Conservation (phyloP, 2,329 filamentous ascomycete genomes). For the Botryotinia calthae region DNA sequence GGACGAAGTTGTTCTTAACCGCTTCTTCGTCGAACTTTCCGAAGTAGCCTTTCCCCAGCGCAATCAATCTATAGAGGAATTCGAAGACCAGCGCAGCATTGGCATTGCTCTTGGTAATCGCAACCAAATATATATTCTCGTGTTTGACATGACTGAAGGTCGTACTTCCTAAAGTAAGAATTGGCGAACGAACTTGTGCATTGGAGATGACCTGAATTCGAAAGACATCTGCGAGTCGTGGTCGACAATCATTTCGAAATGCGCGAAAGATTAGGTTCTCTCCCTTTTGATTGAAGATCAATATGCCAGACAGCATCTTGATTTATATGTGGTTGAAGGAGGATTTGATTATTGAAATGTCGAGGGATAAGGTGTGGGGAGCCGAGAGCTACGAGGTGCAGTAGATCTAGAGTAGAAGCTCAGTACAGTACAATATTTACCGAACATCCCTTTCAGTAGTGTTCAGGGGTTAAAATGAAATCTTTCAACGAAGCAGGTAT, state of each 20-base stretch:
- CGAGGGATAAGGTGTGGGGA: slow-evolving; percentile 20
- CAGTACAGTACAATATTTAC: slow-evolving; percentile 6
- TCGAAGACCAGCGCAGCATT: slow-evolving; percentile 98
- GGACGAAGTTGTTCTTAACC: slow-evolving; percentile 99
- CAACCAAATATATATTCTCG: slow-evolving; percentile 97
- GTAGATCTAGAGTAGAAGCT: background rate
- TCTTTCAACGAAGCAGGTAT: background rate
- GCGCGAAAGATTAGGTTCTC: slow-evolving; percentile 99
- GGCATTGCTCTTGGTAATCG: slow-evolving; percentile 97
- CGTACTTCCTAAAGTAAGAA: slow-evolving; percentile 93
- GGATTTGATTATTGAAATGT: slow-evolving; percentile 15
- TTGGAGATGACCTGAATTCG: slow-evolving; percentile 99
- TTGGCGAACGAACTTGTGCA: slow-evolving; percentile 93
- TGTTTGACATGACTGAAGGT: slow-evolving; percentile 99
- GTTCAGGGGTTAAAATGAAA: background rate
- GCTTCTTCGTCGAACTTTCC: slow-evolving; percentile 99
- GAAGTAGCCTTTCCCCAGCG: slow-evolving; percentile 92
- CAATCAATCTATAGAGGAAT: slow-evolving; percentile 89
- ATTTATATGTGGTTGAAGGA: slow-evolving; percentile 20
- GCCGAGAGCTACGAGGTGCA: slow-evolving; percentile 4
- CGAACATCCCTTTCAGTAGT: background rate
- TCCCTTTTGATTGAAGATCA: slow-evolving; percentile 99
- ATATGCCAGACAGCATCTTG: slow-evolving; percentile 91
- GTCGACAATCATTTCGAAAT: slow-evolving; percentile 97
- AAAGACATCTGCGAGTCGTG: slow-evolving; percentile 96